phyloP scores from a whole-genome alignment of 768 basidiomycete species.

The Mycena kentingensis region DNA sequence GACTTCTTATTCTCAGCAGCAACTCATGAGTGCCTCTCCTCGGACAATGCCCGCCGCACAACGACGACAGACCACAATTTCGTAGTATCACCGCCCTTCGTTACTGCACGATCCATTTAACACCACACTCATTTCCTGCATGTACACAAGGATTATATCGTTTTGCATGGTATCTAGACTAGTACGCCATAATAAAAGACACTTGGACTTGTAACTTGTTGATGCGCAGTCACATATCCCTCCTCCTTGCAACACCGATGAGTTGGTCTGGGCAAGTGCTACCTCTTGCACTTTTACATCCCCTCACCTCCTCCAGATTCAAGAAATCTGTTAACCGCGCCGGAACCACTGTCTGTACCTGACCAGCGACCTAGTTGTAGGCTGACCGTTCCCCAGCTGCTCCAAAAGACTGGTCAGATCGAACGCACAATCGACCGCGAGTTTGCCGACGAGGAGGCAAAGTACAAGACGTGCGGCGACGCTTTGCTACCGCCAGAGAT shows the following conservation, averaged over 20 bases:
- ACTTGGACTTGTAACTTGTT: not conserved
- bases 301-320: constrained; percentile 52
- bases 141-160: constrained; percentile 16
- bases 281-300: not conserved
- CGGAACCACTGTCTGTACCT: constrained; percentile 74
- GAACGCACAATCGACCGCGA: constrained; percentile 94
- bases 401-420: constrained; percentile 98
- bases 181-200: not conserved
- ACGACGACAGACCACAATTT: constrained; percentile 22
- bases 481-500: constrained; percentile 1
- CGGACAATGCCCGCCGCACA: not conserved
- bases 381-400: constrained; percentile 52
- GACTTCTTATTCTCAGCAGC: constrained; percentile 22
- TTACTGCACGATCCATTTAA: not conserved
- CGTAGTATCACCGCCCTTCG: constrained; percentile 1
- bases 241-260: constrained; percentile 18
- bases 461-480: constrained; percentile 77
- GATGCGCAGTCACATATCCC: not conserved
- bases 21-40: constrained; percentile 13
- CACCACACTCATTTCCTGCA: constrained; percentile 11
- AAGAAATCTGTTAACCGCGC: constrained; percentile 93
- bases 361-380: too few relatives aligned
- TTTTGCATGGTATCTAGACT: constrained; percentile 8
- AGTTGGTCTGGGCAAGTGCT: constrained; percentile 35
- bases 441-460: constrained; percentile 88